Evolutionary conservation across 768 basidiomycete species (phyloP).

Genomic region (Tricholoma matsutake): DNA sequence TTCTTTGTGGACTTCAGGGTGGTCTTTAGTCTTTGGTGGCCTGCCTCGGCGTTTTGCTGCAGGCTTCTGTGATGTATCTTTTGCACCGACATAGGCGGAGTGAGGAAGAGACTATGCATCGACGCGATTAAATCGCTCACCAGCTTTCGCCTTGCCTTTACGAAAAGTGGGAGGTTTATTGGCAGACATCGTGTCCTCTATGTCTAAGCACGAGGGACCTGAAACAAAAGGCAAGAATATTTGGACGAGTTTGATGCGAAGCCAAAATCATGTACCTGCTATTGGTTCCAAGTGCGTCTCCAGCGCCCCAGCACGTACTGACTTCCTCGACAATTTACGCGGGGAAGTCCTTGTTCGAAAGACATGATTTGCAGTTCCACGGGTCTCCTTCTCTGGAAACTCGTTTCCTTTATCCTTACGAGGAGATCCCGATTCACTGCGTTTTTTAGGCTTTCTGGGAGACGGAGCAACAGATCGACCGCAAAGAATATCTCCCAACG

Average conservation of each 20-base stretch:
- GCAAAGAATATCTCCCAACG: slow-evolving; percentile 20
- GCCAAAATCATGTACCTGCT: background rate
- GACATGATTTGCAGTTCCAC: background rate
- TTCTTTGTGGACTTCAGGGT: background rate
- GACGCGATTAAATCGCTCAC: background rate
- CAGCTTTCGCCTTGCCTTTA: slow-evolving; percentile 9
- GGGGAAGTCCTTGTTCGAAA: slow-evolving; percentile 12
- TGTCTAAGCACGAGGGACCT: slow-evolving; percentile 1
- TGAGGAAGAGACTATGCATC: background rate
- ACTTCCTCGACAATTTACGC: background rate
- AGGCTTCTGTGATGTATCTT: background rate
- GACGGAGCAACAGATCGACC: slow-evolving; percentile 37
- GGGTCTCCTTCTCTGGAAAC: background rate
- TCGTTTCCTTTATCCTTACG: slow-evolving; percentile 13
- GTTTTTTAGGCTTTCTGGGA: slow-evolving; percentile 32
- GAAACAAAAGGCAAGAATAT: background rate
- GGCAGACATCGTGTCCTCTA: background rate
- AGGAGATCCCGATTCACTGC: slow-evolving; percentile 32
- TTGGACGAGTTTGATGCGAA: background rate
- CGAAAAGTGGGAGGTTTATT: slow-evolving; percentile 4
- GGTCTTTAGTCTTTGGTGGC: slow-evolving; percentile 9
- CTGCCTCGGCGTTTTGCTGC: slow-evolving; percentile 15
- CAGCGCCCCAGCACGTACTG: background rate
- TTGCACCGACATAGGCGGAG: background rate
- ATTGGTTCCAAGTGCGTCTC: background rate